These are phyloP conservation scores for Floccularia luteovirens DNA, from an alignment of 768 basidiomycete genomes.

Conservation along the genomic window DNA sequence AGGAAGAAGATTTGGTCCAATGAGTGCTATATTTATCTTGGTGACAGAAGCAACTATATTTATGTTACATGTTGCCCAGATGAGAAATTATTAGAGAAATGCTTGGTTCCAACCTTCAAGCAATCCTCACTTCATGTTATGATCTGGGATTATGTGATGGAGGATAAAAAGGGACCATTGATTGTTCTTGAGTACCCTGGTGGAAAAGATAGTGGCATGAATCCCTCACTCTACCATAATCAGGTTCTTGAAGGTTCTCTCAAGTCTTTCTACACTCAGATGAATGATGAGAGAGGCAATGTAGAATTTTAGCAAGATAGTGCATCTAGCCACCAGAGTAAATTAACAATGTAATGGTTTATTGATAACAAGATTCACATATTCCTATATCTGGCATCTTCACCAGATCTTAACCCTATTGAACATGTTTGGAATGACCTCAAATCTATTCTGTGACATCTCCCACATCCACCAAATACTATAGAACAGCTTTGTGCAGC, in stretches of 20 bases:
- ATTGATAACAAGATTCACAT: conserved; percentile 8
- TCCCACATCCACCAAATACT: conserved; percentile 8
- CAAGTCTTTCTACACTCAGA: neutral
- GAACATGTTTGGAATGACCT: conserved; percentile 17
- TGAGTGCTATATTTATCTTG: conserved; percentile 12
- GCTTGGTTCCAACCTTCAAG: neutral
- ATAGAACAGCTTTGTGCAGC: conserved; percentile 7
- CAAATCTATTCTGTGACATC: conserved; percentile 8
- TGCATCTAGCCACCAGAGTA: conserved; percentile 7
- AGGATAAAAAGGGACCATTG: conserved; percentile 11
- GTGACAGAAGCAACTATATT: conserved; percentile 7
- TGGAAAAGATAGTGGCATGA: conserved; percentile 10
- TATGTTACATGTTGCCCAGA: conserved; percentile 12
- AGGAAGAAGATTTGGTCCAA: conserved; percentile 13
- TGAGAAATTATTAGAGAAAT: conserved; percentile 1
- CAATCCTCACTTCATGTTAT: neutral
- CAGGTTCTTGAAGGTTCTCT: conserved; percentile 13
- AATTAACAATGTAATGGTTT: conserved; percentile 11
- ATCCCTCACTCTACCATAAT: conserved; percentile 9
- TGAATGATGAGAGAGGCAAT: conserved; percentile 4
- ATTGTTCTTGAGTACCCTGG: conserved; percentile 12
- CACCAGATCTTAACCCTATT: conserved; percentile 19
- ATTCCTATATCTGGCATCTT: conserved; percentile 15
- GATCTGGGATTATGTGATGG: conserved; percentile 13
- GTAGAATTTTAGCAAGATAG: neutral